These are phyloP conservation scores for Lactarius hengduanensis DNA, from an alignment of 768 basidiomycete species.

Conservation along the genomic window DNA sequence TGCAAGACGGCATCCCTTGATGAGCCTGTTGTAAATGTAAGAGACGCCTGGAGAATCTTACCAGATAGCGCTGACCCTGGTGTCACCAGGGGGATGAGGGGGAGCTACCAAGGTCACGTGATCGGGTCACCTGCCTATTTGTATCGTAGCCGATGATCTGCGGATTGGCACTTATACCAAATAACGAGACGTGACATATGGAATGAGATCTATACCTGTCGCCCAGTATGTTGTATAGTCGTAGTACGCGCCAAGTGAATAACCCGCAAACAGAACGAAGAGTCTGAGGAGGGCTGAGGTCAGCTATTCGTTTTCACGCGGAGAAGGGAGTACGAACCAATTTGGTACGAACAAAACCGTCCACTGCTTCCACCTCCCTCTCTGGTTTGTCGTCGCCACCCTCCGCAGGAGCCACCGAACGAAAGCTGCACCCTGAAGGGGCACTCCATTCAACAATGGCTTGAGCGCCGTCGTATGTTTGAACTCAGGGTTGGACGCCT, in stretches of 20 bases:
- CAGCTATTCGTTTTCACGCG: not conserved
- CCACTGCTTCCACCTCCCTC: slow-evolving; percentile 39
- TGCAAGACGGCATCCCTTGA: too few species aligned
- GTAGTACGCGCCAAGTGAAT: slow-evolving; percentile 82
- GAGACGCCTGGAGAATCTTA: too few species aligned
- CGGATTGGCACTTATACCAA: too few species aligned
- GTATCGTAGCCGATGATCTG: too few species aligned
- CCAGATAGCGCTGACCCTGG: too few species aligned
- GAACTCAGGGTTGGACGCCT: slow-evolving; percentile 49
- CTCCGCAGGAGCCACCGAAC: slow-evolving; percentile 27
- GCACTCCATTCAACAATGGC: slow-evolving; percentile 62
- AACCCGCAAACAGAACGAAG: slow-evolving; percentile 61
- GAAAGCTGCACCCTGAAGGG: slow-evolving; percentile 55
- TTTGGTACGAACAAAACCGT: slow-evolving; percentile 80
- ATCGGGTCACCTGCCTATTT: too few species aligned
- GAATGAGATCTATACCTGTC: slow-evolving; percentile 74
- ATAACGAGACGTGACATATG: too few species aligned
- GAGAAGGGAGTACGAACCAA: too few species aligned
- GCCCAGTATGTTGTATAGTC: slow-evolving; percentile 89
- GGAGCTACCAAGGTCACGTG: too few species aligned
- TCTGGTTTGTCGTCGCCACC: slow-evolving; percentile 34
- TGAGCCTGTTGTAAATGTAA: too few species aligned
- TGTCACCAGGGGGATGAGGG: too few species aligned
- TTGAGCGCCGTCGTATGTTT: slow-evolving; percentile 55
- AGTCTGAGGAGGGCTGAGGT: slow-evolving; percentile 44